phyloP scores from a whole-genome alignment of 2,329 filamentous ascomycete species.

The Verticillium albo-atrum region DNA sequence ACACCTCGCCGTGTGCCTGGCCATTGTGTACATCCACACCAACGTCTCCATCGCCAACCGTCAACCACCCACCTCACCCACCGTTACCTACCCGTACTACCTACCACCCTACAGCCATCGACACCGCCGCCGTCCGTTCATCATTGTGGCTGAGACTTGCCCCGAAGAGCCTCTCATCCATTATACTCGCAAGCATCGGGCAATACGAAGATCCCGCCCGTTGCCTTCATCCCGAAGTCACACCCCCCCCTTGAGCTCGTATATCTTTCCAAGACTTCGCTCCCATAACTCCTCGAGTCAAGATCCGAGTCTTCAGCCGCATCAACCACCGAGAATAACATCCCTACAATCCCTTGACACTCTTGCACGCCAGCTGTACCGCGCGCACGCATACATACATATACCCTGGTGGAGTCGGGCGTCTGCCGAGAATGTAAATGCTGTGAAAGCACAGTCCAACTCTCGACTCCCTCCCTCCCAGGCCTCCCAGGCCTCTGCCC shows the following conservation, averaged over 20 bases:
- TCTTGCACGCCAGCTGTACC: background rate
- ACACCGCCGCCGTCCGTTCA: background rate
- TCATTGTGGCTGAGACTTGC: background rate
- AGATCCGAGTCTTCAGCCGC: background rate
- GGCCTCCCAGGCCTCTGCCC: background rate
- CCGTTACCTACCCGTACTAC: background rate
- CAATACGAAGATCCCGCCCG: background rate
- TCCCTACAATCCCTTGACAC: background rate
- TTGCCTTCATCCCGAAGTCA: background rate
- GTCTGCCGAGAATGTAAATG: background rate
- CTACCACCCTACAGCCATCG: background rate
- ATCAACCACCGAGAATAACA: background rate
- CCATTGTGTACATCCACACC: background rate
- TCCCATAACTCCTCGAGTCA: background rate
- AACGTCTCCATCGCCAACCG: background rate
- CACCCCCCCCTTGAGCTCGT: background rate
- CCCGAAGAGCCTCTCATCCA: background rate
- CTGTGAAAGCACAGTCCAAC: background rate
- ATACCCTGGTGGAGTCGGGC: background rate
- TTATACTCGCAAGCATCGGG: background rate
- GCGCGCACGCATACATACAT: background rate
- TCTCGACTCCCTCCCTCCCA: background rate
- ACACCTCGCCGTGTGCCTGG: background rate
- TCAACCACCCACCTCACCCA: too few species aligned
- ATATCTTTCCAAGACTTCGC: background rate